Base-by-base conservation (phyloP, 805 yeast species). In the Cyberlindnera petersonii region DNA sequence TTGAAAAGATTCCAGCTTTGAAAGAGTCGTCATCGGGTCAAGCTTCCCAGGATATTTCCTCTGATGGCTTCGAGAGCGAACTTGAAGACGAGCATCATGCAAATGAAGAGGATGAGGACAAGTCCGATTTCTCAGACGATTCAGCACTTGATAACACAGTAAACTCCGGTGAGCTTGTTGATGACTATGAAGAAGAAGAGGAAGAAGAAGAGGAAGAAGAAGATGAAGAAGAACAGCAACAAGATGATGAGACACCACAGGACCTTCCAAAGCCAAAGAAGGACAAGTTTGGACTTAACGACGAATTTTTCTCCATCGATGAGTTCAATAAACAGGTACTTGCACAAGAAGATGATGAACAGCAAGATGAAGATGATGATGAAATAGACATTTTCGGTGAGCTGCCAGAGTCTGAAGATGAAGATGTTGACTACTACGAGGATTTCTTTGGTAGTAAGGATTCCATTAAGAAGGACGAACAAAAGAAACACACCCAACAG, bases 301-400 rank as follows among this genome's bases (percentile, higher is more conserved):
- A 86, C 53, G 86, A 79, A 6, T 82, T 88, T 50, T 91, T 91
- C 56, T 79, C 86, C 43, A 76, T 91, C 29, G 95, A 87, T 48
- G 85, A 83, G 38, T 91, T 85, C 66, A 86, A 83, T 62, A 75
- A 72, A 54, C 87, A 80, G 57, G 77, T 79, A n/a, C 55, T 84
- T 29, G 83, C 74, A 4, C 71, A 77, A 50, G 91, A 83, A 45
- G 59, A 68, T 11, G 64, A 61, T 13, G 60, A 58, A 17, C 34
- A 40, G 11, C 30, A 39, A 9, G 55, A 53, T 24, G 64, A 59
- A 23, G 71, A 74, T 49, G 71, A 68, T 17, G 79, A 69, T 28
- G 85, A 77, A 26, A 59, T 73, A 44, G 79, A 74, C 47, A 61
- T 63, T 47, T 73, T 72, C 53, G 79, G 66, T 3, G 79, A 75